Evolutionary conservation across 2,329 filamentous ascomycete species (phyloP).

Genomic region (Leptosphaerulina australis): DNA sequence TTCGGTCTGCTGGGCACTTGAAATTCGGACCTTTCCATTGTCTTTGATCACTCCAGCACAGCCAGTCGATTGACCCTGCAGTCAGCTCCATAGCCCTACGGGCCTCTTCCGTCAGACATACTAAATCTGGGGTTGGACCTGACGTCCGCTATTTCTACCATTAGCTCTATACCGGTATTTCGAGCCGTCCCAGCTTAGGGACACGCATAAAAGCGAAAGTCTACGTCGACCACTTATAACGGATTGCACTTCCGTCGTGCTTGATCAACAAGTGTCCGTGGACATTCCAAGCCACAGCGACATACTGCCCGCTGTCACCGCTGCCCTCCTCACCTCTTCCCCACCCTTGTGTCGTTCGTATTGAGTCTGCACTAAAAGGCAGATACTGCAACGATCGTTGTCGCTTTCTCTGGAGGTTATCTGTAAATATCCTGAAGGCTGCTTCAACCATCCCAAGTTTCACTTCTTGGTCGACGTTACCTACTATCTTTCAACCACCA

Average conservation of each 20-base stretch:
- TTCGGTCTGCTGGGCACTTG: conserved; percentile 19
- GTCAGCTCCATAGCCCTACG: conserved; percentile 38
- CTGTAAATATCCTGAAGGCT: conserved; percentile 4
- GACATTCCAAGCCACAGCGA: conserved; percentile 21
- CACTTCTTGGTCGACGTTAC: conserved; percentile 5
- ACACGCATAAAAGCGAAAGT: conserved; percentile 21
- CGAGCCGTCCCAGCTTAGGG: conserved; percentile 25
- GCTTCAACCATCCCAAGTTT: conserved; percentile 11
- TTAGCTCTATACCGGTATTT: conserved; percentile 27
- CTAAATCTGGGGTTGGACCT: conserved; percentile 27
- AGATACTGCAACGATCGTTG: conserved; percentile 2
- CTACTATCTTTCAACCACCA: conserved; percentile 20
- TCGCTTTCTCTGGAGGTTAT: conserved; percentile 3
- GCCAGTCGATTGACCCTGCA: conserved; percentile 26
- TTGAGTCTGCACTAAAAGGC: conserved; percentile 18
- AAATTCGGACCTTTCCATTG: conserved; percentile 19
- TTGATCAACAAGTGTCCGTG: conserved; percentile 16
- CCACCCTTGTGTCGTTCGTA: conserved; percentile 22
- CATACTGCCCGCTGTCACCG: conserved; percentile 16
- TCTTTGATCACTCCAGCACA: conserved; percentile 22
- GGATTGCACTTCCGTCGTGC: conserved; percentile 14
- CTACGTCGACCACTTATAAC: conserved; percentile 25
- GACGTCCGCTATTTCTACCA: conserved; percentile 30
- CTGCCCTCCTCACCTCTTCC: conserved; percentile 12
- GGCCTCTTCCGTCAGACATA: conserved; percentile 30